Evolutionary conservation across 805 yeast species (phyloP).

Genomic region (Kuraishia cidri): DNA sequence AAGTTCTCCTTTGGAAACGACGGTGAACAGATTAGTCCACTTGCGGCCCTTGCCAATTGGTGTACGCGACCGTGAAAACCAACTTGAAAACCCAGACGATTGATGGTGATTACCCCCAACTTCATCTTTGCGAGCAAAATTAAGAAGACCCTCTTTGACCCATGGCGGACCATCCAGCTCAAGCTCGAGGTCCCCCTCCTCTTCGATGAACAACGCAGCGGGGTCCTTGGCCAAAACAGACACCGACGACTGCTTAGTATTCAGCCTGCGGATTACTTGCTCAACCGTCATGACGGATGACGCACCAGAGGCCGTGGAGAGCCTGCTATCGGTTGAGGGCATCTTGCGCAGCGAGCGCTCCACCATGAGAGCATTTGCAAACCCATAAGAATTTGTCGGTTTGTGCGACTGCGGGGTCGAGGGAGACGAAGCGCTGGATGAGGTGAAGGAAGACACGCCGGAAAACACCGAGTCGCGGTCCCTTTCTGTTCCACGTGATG

Average conservation of each 20-base stretch:
- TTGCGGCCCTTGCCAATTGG: too few species aligned
- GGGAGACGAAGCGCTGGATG: constrained; percentile 1
- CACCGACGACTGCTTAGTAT: background rate
- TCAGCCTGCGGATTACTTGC: constrained; percentile 6
- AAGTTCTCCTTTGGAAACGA: constrained; percentile 59
- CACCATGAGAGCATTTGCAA: constrained; percentile 15
- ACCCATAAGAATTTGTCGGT: constrained; percentile 11
- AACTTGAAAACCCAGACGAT: background rate
- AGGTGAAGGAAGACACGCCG: background rate
- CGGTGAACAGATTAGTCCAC: constrained; percentile 50
- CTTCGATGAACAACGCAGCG: constrained; percentile 15
- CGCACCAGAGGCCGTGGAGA: constrained; percentile 4
- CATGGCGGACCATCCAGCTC: constrained; percentile 72
- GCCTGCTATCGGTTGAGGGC: constrained; percentile 9
- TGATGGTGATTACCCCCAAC: background rate
- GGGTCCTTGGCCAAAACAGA: background rate
- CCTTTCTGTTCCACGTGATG: background rate
- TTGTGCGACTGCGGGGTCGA: background rate
- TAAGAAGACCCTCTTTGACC: constrained; percentile 53
- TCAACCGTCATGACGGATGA: constrained; percentile 4
- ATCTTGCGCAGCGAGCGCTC: constrained; percentile 12
- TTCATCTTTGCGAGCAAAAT: background rate
- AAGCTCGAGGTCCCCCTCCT: constrained; percentile 47
- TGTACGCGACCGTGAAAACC: constrained; percentile 1
- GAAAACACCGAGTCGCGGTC: constrained; percentile 1